A percentile compares a stretch with the other conserved stretches of the same genome.
phyloP scores from a whole-genome alignment of 2,329 filamentous ascomycete genomes.

The Botrytis galanthina region DNA sequence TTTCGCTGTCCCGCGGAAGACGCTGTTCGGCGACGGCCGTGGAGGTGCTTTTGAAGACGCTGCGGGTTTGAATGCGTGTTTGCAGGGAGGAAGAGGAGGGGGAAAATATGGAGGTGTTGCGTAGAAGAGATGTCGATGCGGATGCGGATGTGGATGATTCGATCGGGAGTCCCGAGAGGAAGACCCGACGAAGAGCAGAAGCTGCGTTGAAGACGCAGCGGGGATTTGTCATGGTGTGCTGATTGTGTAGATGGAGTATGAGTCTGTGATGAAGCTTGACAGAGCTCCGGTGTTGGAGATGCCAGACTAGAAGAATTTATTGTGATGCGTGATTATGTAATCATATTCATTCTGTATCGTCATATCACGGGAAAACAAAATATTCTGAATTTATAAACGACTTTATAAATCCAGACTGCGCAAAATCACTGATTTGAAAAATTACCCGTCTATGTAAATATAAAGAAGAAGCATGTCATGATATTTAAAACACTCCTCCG shows the following conservation, averaged over 20 bases:
- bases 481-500: conserved; percentile 9
- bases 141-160: conserved; percentile 32
- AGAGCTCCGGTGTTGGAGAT: background rate
- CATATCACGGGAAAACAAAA: conserved; percentile 15
- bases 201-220: conserved; percentile 44
- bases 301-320: conserved; percentile 6
- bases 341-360: background rate
- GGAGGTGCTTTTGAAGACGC: conserved; percentile 15
- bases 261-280: background rate
- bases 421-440: background rate
- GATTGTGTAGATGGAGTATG: background rate
- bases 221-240: conserved; percentile 30
- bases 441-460: background rate
- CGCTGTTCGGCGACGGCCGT: conserved; percentile 24
- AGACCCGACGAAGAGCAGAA: conserved; percentile 48
- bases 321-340: conserved; percentile 4
- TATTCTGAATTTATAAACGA: background rate
- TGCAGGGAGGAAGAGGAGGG: conserved; percentile 8
- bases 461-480: conserved; percentile 24
- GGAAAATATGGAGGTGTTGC: conserved; percentile 21
- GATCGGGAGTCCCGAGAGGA: conserved; percentile 41
- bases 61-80: conserved; percentile 15
- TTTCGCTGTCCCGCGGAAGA: conserved; percentile 48
- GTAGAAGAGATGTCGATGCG: conserved; percentile 30
- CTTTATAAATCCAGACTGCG: background rate